A percentile compares a stretch with the other conserved stretches of the same genome.
These are phyloP conservation scores for Exophiala phaeomuriformis DNA, from an alignment of 2,329 filamentous ascomycete species.

Conservation along the genomic window DNA sequence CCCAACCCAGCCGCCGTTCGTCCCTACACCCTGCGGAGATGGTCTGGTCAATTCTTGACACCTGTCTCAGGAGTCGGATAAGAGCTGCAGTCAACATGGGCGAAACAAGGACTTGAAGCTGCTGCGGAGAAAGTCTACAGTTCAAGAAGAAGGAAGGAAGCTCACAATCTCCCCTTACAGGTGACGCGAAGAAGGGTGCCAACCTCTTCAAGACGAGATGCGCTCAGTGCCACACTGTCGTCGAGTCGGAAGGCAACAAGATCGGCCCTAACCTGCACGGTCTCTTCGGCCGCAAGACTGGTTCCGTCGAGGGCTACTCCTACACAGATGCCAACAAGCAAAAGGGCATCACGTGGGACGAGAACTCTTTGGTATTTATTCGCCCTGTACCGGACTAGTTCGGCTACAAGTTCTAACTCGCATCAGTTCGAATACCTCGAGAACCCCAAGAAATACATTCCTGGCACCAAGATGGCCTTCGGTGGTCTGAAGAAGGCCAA, in stretches of 20 bases:
- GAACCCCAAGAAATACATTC: slow-evolving; percentile 99
- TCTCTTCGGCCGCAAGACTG: slow-evolving; percentile 93
- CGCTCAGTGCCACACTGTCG: slow-evolving; percentile 96
- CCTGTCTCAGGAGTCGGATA: slow-evolving; percentile 10
- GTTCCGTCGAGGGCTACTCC: slow-evolving; percentile 81
- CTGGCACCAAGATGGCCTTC: slow-evolving; percentile 99
- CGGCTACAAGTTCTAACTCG: background rate
- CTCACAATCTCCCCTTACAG: slow-evolving; percentile 42
- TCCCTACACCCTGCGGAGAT: background rate
- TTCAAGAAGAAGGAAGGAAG: slow-evolving; percentile 6
- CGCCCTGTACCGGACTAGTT: background rate
- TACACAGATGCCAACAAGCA: slow-evolving; percentile 99
- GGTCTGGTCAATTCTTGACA: slow-evolving; percentile 2
- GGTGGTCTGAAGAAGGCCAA: slow-evolving; percentile 99
- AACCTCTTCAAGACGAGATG: slow-evolving; percentile 99
- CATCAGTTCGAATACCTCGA: slow-evolving; percentile 90
- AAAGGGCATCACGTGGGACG: slow-evolving; percentile 84
- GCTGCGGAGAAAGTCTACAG: slow-evolving; percentile 6
- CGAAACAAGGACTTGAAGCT: slow-evolving; percentile 9
- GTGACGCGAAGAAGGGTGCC: slow-evolving; percentile 93
- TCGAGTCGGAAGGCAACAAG: slow-evolving; percentile 89
- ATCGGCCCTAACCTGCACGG: slow-evolving; percentile 95
- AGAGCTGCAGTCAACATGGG: slow-evolving; percentile 4
- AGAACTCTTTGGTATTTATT: slow-evolving; percentile 64
- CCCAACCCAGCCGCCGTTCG: background rate